Base-by-base conservation (phyloP, 1,284 basidiomycete species). In the Cryptococcus sp. region DNA sequence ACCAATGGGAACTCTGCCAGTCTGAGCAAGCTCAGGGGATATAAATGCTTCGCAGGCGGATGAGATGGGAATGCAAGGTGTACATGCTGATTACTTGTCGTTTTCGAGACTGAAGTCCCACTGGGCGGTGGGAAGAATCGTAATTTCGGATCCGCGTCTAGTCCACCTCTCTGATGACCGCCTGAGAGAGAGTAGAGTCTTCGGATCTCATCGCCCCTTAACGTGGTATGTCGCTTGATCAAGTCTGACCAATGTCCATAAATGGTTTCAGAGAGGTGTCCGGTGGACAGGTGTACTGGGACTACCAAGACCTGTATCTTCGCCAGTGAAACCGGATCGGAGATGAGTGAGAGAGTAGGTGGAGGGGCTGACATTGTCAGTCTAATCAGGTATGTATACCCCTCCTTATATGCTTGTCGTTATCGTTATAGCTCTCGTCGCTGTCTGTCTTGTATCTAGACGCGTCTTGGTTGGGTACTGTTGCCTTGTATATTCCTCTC, bases 241-340 rank as follows among this genome's bases (percentile, higher is more conserved):
- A 67, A 47, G 3, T 21, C 36, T 18, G 59, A 34, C 59, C 69
- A 73, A 43, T 61, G 54, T 4, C 55, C 59, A 49, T 56, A 73
- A 9, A 51, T 50, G 3, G 48, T 46, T 11, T 57, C 59, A 25
- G 52, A 55, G 11, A 57, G 11, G 39, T n/a, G 10, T 21, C n/a
- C n/a, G n/a, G n/a, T 19, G 32, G 53, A n/a, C 21, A 31, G 40
- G 53, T 72, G 68, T 4, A 77, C 64, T 13, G 75, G 74, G 1
- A 76, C 54, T 21, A 77, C 57, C 14, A 77, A 65, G 45, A 77
- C 60, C 39, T 72, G 67, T 1, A 77, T 61, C 31, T 70, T 69
- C 9, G 64, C 71, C 7, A 73, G 64, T 2, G 69, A 61, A 13
- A 69, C 51, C 0, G 75, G 75, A 54, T 76, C 74, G 3, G 67